Base-by-base conservation (phyloP, 129 eudicot genomes). In the Gnaphalium uliginosum region DNA sequence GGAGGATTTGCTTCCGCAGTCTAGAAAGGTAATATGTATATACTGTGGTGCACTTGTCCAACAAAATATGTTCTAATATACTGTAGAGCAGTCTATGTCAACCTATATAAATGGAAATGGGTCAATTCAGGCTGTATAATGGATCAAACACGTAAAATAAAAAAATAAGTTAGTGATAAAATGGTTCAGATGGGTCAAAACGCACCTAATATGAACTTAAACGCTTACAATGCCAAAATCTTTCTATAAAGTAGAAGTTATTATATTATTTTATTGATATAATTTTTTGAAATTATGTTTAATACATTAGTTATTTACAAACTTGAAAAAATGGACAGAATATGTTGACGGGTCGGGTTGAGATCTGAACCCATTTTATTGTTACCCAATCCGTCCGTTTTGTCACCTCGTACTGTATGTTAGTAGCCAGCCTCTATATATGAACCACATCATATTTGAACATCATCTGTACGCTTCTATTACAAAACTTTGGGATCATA, bases 1-100 rank as follows among this genome's bases (percentile, higher is more conserved):
- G 77, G 78, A 76, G 76, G 86, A 76, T 79, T 68, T 85, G 83
- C 81, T 87, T 78, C 92, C 96, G 24, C 81, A 33, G 22, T 21
- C 80, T 46, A 76, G 78, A 50, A 76, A 75, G 88, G 92, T 85
- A 74, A 78, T 35, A 32, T 33, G 23, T 11, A 25, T 63, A 74
- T 29, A 39, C n/a, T 50, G 35, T 19, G 64, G 18, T 70, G 75
- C 64, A 71, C 24, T 56, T 56, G 8, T 1, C 25, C 25, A n/a
- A 56, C 5, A 18, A n/a, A 4, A 7, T 18, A 19, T 19, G 23
- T 22, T 18, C 13, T 6, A 19, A 19, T 9, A 7, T 56, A 18
- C 25, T 18, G 25, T 19, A 43, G 18, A 43, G 51, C 51, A 13
- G 51, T 43, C 17, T 43, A 43, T 43, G 18, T 43, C 5, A 41